phyloP scores from a whole-genome alignment of 805 yeast species.

The Naumovozyma dairenensis region DNA sequence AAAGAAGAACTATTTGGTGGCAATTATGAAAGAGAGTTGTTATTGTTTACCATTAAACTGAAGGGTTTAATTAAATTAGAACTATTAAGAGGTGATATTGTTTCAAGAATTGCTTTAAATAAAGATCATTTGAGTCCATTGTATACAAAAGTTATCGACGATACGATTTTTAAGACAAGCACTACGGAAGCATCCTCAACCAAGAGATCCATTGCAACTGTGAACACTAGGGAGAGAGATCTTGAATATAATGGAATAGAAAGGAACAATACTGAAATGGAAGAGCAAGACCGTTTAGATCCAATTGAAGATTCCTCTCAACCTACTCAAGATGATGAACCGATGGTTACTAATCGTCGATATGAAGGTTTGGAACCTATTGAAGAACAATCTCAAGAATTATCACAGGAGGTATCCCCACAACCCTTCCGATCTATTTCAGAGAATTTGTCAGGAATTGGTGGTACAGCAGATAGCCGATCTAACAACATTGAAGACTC shows the following conservation, averaged over 20 bases:
- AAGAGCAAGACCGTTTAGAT: constrained; percentile 3
- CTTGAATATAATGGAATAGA: neutral
- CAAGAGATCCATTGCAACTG: neutral
- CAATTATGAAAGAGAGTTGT: constrained; percentile 15
- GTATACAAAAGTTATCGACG: constrained; percentile 18
- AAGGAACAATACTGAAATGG: neutral
- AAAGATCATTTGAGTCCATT: constrained; percentile 19
- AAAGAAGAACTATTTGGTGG: constrained; percentile 5
- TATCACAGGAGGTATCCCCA: too few species aligned
- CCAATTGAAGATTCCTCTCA: constrained; percentile 5
- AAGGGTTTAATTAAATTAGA: constrained; percentile 20
- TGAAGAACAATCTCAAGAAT: constrained; percentile 7
- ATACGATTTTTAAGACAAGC: constrained; percentile 10
- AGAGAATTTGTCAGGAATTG: too few species aligned
- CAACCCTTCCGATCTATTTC: too few species aligned
- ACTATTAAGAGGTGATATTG: constrained; percentile 9
- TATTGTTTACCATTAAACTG: constrained; percentile 22
- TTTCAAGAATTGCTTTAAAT: constrained; percentile 17
- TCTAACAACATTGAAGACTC: too few species aligned
- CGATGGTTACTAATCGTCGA: neutral
- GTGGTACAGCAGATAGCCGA: too few species aligned
- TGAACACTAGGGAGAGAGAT: neutral
- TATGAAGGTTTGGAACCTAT: constrained; percentile 6
- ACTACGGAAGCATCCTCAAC: neutral
- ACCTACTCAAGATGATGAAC: neutral